A percentile compares a stretch with the other conserved stretches of the same genome.
phyloP scores from a whole-genome alignment of 2,329 filamentous ascomycete genomes.

The Aspergillus awamori region DNA sequence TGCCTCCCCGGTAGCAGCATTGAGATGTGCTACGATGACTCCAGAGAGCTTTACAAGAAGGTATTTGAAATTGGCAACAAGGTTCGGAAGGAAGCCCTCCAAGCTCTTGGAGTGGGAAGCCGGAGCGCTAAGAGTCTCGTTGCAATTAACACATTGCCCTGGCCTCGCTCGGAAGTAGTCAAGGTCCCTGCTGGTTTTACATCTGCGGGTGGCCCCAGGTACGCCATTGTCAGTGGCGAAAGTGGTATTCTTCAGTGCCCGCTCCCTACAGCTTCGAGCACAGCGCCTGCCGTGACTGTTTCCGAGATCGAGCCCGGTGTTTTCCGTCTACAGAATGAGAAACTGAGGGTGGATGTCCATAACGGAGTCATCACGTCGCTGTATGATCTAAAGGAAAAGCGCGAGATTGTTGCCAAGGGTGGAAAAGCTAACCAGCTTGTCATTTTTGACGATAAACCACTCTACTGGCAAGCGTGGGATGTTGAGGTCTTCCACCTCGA shows the following conservation, averaged over 20 bases:
- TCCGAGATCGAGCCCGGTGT: slow-evolving; percentile 59
- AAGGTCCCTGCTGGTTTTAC: slow-evolving; percentile 55
- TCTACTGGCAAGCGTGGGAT: slow-evolving; percentile 98
- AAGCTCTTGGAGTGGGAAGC: slow-evolving; percentile 65
- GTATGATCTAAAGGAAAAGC: slow-evolving; percentile 70
- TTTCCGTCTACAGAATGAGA: slow-evolving; percentile 78
- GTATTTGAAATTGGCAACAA: slow-evolving; percentile 77
- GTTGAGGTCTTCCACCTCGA: slow-evolving; percentile 95
- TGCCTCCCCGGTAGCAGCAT: slow-evolving; percentile 93
- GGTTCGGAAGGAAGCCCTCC: slow-evolving; percentile 70
- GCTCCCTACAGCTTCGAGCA: slow-evolving; percentile 24
- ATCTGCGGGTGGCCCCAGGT: slow-evolving; percentile 31
- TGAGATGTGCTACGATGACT: slow-evolving; percentile 98
- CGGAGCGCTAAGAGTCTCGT: slow-evolving; percentile 53
- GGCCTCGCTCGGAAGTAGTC: slow-evolving; percentile 76
- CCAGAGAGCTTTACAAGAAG: slow-evolving; percentile 82
- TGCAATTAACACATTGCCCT: slow-evolving; percentile 84
- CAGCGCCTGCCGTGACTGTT: slow-evolving; percentile 47
- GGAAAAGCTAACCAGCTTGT: slow-evolving; percentile 88
- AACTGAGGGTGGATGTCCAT: slow-evolving; percentile 72
- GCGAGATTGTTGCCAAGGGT: slow-evolving; percentile 74
- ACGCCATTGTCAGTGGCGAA: slow-evolving; percentile 51
- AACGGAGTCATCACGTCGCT: slow-evolving; percentile 81
- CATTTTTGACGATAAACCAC: slow-evolving; percentile 93
- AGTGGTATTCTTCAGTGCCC: slow-evolving; percentile 47